Percentiles rank a stretch among this genome's conserved stretches.
phyloP scores from a whole-genome alignment of 2,329 filamentous ascomycete genomes.

The Monosporascus ibericus region DNA sequence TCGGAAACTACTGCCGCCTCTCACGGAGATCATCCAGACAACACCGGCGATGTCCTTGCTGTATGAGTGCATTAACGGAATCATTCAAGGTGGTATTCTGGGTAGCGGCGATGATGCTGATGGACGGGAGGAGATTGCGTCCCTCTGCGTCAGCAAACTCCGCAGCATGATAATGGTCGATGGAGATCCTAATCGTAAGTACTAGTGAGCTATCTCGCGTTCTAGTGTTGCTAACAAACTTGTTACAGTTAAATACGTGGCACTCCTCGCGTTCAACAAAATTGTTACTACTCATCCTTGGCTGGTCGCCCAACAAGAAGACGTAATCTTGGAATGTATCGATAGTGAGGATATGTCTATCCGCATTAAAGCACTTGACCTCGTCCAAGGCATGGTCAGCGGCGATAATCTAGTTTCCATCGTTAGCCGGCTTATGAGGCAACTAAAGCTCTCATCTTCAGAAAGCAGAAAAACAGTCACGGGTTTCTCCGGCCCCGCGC shows the following conservation, averaged over 20 bases:
- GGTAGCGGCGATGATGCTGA: conserved; percentile 72
- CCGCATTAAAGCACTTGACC: conserved; percentile 81
- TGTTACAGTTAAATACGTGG: conserved; percentile 84
- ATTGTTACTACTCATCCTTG: conserved; percentile 85
- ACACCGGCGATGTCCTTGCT: conserved; percentile 96
- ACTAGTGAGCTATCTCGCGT: conserved; percentile 4
- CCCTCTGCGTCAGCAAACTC: conserved; percentile 85
- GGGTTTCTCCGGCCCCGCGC: conserved; percentile 37
- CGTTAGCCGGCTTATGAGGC: conserved; percentile 79
- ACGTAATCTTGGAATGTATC: conserved; percentile 93
- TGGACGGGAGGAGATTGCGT: conserved; percentile 86
- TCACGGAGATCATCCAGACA: conserved; percentile 89
- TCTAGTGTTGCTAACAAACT: conserved; percentile 9
- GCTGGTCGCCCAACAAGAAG: conserved; percentile 86
- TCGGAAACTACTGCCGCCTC: conserved; percentile 81
- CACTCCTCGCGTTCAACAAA: conserved; percentile 88
- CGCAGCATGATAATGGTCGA: conserved; percentile 91
- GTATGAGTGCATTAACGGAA: conserved; percentile 97
- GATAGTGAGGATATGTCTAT: conserved; percentile 96
- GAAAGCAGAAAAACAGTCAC: conserved; percentile 39
- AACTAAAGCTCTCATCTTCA: conserved; percentile 64
- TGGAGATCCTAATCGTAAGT: conserved; percentile 85
- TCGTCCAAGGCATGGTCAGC: conserved; percentile 91
- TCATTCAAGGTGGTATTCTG: conserved; percentile 93
- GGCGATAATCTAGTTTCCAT: conserved; percentile 78